phyloP scores from a whole-genome alignment of 345 rosid species.

The Eucalyptus tenuipes region DNA sequence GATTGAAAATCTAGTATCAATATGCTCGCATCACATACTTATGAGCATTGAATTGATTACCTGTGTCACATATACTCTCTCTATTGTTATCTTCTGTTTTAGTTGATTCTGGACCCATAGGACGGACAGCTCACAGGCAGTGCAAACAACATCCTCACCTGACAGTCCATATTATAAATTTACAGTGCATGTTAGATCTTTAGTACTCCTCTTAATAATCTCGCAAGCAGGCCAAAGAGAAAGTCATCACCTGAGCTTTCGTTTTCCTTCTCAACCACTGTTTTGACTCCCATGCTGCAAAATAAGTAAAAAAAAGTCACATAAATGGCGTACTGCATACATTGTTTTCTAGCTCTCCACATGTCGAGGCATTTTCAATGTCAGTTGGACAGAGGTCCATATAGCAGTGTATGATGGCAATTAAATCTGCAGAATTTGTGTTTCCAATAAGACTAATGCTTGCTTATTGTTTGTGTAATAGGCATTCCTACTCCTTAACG shows the following conservation, averaged over 20 bases:
- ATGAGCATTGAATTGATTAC: not conserved
- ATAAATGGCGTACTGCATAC: not conserved
- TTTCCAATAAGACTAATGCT: not conserved
- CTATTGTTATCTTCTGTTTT: slow-evolving; percentile 38
- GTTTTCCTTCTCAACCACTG: slow-evolving; percentile 25
- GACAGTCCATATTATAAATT: not conserved
- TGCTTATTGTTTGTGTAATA: not conserved
- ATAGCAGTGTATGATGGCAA: not conserved
- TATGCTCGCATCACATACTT: too few relatives aligned
- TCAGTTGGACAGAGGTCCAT: not conserved
- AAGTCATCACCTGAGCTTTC: slow-evolving; percentile 5
- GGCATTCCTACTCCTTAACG: not conserved
- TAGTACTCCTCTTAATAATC: not conserved
- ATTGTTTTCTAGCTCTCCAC: not conserved
- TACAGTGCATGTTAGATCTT: not conserved
- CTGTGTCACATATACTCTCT: slow-evolving; percentile 38
- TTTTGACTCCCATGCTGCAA: slow-evolving; percentile 23
- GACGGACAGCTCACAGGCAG: slow-evolving; percentile 53
- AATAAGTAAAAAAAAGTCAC: not conserved
- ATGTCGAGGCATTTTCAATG: not conserved
- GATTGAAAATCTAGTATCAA: not conserved
- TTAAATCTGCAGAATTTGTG: not conserved
- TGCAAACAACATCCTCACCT: slow-evolving; percentile 21
- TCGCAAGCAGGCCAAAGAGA: slow-evolving; percentile 41
- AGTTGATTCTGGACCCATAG: slow-evolving; percentile 59